A percentile compares a stretch with the other conserved stretches of the same genome.
These are phyloP conservation scores for Calophaca sinica DNA, from an alignment of 306 rosid genomes.

Conservation along the genomic window DNA sequence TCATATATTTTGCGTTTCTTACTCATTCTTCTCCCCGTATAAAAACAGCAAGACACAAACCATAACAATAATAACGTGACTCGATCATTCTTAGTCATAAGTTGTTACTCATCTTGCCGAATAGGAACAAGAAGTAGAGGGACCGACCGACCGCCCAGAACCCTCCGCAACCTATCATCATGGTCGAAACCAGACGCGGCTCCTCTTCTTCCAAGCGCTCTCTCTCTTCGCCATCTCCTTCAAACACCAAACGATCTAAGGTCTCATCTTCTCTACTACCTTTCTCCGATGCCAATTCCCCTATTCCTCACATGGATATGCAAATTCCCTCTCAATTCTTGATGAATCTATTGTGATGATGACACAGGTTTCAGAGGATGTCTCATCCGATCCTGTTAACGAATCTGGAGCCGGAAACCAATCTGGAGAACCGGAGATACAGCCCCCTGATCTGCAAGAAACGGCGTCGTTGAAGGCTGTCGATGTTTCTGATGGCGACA, in stretches of 20 bases:
- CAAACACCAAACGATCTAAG: conserved; percentile 80
- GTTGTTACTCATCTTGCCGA: neutral
- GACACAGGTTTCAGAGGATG: conserved; percentile 69
- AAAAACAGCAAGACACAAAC: neutral
- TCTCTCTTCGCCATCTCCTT: conserved; percentile 70
- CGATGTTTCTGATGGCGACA: conserved; percentile 58
- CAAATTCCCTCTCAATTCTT: conserved; percentile 10
- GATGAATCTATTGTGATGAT: conserved; percentile 27
- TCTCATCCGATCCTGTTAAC: conserved; percentile 74
- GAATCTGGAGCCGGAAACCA: conserved; percentile 73
- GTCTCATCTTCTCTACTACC: conserved; percentile 40
- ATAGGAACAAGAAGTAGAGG: conserved; percentile 42
- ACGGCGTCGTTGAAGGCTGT: conserved; percentile 59
- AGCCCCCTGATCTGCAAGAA: conserved; percentile 72
- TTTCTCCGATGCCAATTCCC: neutral
- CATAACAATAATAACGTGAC: conserved; percentile 30
- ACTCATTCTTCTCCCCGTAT: neutral
- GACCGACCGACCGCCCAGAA: neutral
- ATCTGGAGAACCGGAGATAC: conserved; percentile 61
- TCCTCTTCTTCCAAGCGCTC: conserved; percentile 80
- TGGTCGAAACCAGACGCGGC: conserved; percentile 95
- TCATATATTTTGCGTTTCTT: too few species aligned
- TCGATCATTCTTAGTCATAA: conserved; percentile 50
- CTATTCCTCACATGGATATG: conserved; percentile 31
- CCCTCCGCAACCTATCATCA: conserved; percentile 33